Evolutionary conservation across 2,329 filamentous ascomycete genomes (phyloP).

Genomic region (Ophiostoma pallidulum): DNA sequence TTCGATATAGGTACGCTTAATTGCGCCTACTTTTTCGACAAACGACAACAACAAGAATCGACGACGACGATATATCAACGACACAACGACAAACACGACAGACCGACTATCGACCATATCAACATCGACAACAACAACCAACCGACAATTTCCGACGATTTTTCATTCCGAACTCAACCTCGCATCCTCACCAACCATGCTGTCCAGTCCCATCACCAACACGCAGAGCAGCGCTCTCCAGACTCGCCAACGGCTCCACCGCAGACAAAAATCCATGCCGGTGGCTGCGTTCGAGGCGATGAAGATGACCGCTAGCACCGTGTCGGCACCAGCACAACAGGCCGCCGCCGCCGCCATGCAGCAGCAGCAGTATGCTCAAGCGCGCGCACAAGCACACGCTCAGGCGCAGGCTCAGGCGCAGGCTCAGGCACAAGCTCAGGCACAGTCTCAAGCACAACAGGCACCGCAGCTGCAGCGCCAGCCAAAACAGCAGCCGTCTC

Average conservation of each 20-base stretch:
- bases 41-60: slow-evolving; percentile 18
- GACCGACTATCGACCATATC: not conserved
- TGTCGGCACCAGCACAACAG: slow-evolving; percentile 43
- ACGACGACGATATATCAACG: slow-evolving; percentile 3
- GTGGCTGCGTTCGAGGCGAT: slow-evolving; percentile 61
- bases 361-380: slow-evolving; percentile 6
- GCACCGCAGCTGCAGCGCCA: slow-evolving; percentile 3
- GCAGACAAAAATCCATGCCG: slow-evolving; percentile 81
- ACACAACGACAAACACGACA: slow-evolving; percentile 13
- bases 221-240: slow-evolving; percentile 46
- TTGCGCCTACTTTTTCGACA: slow-evolving; percentile 36
- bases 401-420: not conserved
- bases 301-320: slow-evolving; percentile 48
- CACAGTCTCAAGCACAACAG: not conserved
- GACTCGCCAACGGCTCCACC: slow-evolving; percentile 64
- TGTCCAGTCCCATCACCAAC: slow-evolving; percentile 44
- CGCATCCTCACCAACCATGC: slow-evolving; percentile 20
- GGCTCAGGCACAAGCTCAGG: not conserved
- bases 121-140: slow-evolving; percentile 7
- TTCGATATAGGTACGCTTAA: slow-evolving; percentile 36
- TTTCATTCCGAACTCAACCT: slow-evolving; percentile 22
- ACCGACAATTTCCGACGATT: slow-evolving; percentile 13
- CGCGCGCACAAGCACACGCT: slow-evolving; percentile 4
- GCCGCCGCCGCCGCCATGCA: slow-evolving; percentile 22
- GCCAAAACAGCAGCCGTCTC: slow-evolving; percentile 31